Evolutionary conservation across 805 yeast species (phyloP).

Genomic region (Starmera quercuum): DNA sequence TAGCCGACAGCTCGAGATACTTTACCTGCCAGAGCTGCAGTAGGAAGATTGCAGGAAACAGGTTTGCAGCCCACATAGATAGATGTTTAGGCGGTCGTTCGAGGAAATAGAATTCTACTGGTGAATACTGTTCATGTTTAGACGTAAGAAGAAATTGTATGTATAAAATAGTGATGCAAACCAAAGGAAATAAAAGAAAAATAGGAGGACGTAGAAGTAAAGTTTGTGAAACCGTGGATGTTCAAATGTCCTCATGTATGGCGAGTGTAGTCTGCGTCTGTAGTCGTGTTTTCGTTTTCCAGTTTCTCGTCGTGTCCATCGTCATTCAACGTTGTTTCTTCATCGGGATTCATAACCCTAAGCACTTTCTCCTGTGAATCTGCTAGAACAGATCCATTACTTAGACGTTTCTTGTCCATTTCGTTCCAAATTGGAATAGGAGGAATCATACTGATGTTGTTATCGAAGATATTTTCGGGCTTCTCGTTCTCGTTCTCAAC

Average conservation of each 20-base stretch:
- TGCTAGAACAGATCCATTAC: slow-evolving; percentile 50
- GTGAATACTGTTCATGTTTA: no score
- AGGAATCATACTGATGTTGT: slow-evolving; percentile 2
- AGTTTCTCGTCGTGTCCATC: not conserved
- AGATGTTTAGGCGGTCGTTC: slow-evolving; percentile 77
- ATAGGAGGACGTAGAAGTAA: no score
- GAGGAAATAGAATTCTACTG: slow-evolving; percentile 25
- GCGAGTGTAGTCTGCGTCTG: no score
- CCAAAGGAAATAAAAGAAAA: no score
- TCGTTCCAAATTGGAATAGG: slow-evolving; percentile 17
- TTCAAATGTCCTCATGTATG: no score
- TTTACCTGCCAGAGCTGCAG: slow-evolving; percentile 77
- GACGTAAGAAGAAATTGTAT: no score
- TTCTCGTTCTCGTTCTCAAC: slow-evolving; percentile 22
- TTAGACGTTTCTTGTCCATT: slow-evolving; percentile 32
- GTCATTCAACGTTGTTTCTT: slow-evolving; percentile 7
- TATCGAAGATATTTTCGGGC: not conserved
- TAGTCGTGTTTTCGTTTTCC: slow-evolving; percentile 4
- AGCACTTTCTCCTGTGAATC: slow-evolving; percentile 32
- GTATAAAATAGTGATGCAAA: no score
- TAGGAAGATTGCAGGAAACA: slow-evolving; percentile 79
- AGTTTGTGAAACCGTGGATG: no score
- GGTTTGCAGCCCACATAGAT: slow-evolving; percentile 91
- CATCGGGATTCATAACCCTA: slow-evolving; percentile 43
- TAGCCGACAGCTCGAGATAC: slow-evolving; percentile 47